phyloP scores from a whole-genome alignment of 345 rosid species.

The Syzygium aqueum region DNA sequence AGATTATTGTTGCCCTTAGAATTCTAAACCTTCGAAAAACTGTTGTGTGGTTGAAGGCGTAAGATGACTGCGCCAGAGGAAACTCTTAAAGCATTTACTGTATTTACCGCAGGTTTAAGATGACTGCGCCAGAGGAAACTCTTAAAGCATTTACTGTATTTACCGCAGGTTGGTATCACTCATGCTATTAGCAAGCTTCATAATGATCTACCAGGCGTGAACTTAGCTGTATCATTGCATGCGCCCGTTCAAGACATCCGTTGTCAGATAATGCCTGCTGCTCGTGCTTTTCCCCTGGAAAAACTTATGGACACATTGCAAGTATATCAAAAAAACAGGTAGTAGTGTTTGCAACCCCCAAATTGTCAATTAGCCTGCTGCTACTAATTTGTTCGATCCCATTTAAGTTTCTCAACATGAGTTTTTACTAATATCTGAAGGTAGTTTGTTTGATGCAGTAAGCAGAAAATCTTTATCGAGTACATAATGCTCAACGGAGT shows the following conservation, averaged over 20 bases:
- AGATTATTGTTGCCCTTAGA: background rate
- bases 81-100: background rate
- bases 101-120: conserved; percentile 41
- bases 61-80: background rate
- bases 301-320: conserved; percentile 79
- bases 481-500: conserved; percentile 96
- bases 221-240: conserved; percentile 94
- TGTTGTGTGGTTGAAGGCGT: background rate
- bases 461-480: conserved; percentile 79
- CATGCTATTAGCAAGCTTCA: conserved; percentile 93
- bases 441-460: conserved; percentile 21
- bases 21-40: background rate
- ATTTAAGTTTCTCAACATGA: background rate
- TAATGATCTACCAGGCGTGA: conserved; percentile 80
- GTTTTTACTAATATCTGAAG: background rate
- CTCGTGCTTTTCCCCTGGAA: conserved; percentile 91
- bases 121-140: background rate
- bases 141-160: background rate
- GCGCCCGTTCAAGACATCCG: conserved; percentile 96
- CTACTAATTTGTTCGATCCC: background rate
- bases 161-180: conserved; percentile 77
- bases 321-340: conserved; percentile 74
- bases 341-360: background rate
- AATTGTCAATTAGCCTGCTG: background rate
- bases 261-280: conserved; percentile 97